Conservation (phyloP, 2,329 filamentous ascomycete species). For the Exserohilum turcica region DNA sequence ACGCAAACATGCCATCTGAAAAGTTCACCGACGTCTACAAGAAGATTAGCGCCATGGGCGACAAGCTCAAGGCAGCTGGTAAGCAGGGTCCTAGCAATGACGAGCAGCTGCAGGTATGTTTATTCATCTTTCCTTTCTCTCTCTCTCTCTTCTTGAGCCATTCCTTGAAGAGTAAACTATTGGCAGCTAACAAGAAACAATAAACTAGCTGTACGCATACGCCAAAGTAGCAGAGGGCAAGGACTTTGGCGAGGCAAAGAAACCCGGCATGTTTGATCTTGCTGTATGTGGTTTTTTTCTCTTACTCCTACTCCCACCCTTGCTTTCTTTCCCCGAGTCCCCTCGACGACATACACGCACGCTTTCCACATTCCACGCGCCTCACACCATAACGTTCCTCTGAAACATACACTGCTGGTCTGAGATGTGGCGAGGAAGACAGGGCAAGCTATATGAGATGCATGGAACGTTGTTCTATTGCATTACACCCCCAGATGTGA, state of each 20-base stretch:
- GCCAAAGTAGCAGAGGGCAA: constrained; percentile 51
- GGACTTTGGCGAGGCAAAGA: constrained; percentile 50
- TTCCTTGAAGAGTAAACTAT: neutral
- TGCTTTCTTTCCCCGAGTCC: too few relatives aligned
- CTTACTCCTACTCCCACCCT: neutral
- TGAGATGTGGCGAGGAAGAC: too few relatives aligned
- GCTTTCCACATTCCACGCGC: neutral
- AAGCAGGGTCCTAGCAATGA: constrained; percentile 39
- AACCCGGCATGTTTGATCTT: constrained; percentile 72
- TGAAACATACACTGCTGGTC: too few relatives aligned
- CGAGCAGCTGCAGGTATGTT: constrained; percentile 57
- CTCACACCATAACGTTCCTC: too few relatives aligned
- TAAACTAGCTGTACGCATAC: constrained; percentile 58
- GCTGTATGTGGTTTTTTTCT: constrained; percentile 56
- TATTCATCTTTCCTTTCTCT: neutral
- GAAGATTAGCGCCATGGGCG: constrained; percentile 39
- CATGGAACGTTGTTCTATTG: too few relatives aligned
- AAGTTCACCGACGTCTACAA: constrained; percentile 41
- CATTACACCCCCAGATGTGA: too few relatives aligned
- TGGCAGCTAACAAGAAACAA: neutral
- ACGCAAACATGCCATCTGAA: constrained; percentile 33
- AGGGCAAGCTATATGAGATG: too few relatives aligned
- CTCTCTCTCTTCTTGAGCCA: neutral
- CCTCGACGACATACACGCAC: neutral
- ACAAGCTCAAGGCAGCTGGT: constrained; percentile 36